Percentiles rank a stretch among this genome's conserved stretches.
Evolutionary conservation across 2,329 filamentous ascomycete species (phyloP).

Genomic region (Exophiala sp.): DNA sequence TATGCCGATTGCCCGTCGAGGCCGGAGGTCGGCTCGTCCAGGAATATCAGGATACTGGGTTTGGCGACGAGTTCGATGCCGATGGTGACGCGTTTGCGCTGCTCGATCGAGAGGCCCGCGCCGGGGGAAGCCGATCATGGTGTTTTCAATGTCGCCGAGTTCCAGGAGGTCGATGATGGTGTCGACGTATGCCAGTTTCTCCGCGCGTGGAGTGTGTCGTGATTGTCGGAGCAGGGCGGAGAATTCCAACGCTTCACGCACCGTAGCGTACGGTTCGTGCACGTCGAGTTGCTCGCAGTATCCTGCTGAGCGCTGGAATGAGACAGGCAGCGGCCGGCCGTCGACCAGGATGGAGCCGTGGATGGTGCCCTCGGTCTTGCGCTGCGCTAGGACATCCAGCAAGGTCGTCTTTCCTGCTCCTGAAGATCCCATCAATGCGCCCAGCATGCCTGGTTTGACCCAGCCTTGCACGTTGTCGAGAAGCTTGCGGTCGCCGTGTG

Average conservation of each 20-base stretch:
- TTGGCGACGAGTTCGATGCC: constrained; percentile 66
- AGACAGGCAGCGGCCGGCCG: constrained; percentile 52
- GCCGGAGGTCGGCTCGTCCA: constrained; percentile 65
- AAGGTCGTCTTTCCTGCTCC: constrained; percentile 72
- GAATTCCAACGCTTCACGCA: constrained; percentile 61
- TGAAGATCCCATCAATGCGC: constrained; percentile 71
- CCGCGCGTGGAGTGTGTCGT: constrained; percentile 44
- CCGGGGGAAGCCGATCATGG: constrained; percentile 48
- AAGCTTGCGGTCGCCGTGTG: constrained; percentile 49
- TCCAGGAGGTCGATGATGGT: constrained; percentile 60
- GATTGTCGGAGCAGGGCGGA: constrained; percentile 58
- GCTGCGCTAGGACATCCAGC: constrained; percentile 66
- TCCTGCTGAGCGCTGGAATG: constrained; percentile 62
- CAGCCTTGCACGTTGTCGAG: constrained; percentile 66
- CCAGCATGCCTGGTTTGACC: constrained; percentile 69
- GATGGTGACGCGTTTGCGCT: constrained; percentile 64
- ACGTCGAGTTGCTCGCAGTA: constrained; percentile 66
- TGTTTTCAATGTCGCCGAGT: constrained; percentile 58
- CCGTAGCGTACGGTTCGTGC: constrained; percentile 60
- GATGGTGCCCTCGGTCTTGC: constrained; percentile 59
- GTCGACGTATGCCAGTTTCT: constrained; percentile 61
- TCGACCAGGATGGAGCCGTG: constrained; percentile 62
- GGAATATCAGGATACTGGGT: constrained; percentile 60
- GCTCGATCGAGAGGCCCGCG: constrained; percentile 53
- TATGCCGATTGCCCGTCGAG: constrained; percentile 62